These are phyloP conservation scores for Flaveria floridana DNA, from an alignment of 140 eudicot species.

Conservation along the genomic window DNA sequence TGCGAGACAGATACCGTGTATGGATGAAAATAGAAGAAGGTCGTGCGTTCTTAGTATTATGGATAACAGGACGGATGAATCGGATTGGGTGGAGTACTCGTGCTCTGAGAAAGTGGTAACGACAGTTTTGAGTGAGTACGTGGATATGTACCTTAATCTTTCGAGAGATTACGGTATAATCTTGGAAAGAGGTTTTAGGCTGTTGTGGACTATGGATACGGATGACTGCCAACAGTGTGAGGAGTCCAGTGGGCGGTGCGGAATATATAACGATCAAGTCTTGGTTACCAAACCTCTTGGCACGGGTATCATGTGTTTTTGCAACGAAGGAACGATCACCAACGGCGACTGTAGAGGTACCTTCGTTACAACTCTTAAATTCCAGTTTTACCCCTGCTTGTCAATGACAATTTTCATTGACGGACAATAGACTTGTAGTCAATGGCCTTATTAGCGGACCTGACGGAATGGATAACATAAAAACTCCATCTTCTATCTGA, in stretches of 20 bases:
- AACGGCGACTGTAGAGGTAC: slow-evolving; percentile 41
- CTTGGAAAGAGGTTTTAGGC: slow-evolving; percentile 30
- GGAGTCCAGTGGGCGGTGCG: slow-evolving; percentile 31
- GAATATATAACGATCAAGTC: background rate
- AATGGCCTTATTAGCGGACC: background rate
- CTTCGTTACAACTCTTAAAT: background rate
- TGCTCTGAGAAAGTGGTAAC: slow-evolving; percentile 31
- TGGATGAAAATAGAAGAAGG: background rate
- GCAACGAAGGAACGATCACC: slow-evolving; percentile 14
- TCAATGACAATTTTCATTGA: too few species aligned
- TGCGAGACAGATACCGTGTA: background rate
- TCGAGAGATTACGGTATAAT: background rate
- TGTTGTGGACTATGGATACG: background rate
- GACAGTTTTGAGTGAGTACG: background rate
- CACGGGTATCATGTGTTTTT: slow-evolving; percentile 26
- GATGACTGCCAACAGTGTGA: slow-evolving; percentile 26
- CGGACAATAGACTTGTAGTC: background rate
- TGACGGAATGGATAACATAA: background rate
- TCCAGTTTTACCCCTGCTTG: background rate
- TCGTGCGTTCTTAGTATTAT: background rate
- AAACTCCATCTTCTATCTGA: background rate
- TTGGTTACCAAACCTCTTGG: too few species aligned
- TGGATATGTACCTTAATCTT: background rate
- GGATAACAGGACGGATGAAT: too few species aligned
- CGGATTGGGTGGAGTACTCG: background rate